Evolutionary conservation across 768 basidiomycete species (phyloP).

Genomic region (Trametes cingulata): DNA sequence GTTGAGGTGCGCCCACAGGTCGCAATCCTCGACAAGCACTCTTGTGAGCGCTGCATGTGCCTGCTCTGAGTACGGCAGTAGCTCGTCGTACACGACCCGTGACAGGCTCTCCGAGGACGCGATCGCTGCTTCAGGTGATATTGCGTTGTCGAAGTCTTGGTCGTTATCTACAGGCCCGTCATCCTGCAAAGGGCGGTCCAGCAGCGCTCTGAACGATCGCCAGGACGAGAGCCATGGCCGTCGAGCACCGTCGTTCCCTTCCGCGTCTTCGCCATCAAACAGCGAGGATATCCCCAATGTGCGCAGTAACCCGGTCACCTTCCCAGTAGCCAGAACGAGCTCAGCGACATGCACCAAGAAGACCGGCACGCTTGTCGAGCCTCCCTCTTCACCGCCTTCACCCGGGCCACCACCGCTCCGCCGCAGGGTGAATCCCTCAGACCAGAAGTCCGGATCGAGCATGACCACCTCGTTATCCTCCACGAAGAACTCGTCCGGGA

Average conservation of each 20-base stretch:
- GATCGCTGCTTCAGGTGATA: neutral
- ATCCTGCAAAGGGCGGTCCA: conserved; percentile 7
- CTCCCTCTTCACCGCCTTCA: conserved; percentile 13
- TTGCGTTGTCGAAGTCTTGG: neutral
- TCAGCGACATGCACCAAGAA: conserved; percentile 65
- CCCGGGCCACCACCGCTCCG: conserved; percentile 32
- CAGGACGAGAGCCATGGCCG: conserved; percentile 25
- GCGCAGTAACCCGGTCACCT: conserved; percentile 73
- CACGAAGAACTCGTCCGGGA: conserved; percentile 82
- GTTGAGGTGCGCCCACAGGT: conserved; percentile 58
- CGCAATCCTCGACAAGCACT: conserved; percentile 69
- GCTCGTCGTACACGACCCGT: conserved; percentile 59
- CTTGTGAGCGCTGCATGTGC: conserved; percentile 54
- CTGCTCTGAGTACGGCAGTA: conserved; percentile 55
- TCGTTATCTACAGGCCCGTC: neutral
- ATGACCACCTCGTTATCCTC: conserved; percentile 60
- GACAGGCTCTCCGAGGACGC: conserved; percentile 62
- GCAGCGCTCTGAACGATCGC: conserved; percentile 19
- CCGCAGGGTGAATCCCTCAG: conserved; percentile 64
- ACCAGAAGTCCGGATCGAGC: conserved; percentile 78
- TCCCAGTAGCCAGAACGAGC: conserved; percentile 66
- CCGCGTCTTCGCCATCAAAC: conserved; percentile 8
- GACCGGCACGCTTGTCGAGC: conserved; percentile 41
- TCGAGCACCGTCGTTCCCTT: neutral
- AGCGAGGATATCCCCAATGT: conserved; percentile 43